These are phyloP conservation scores for Mrakia frigida DNA, from an alignment of 768 basidiomycete species.

Conservation along the genomic window DNA sequence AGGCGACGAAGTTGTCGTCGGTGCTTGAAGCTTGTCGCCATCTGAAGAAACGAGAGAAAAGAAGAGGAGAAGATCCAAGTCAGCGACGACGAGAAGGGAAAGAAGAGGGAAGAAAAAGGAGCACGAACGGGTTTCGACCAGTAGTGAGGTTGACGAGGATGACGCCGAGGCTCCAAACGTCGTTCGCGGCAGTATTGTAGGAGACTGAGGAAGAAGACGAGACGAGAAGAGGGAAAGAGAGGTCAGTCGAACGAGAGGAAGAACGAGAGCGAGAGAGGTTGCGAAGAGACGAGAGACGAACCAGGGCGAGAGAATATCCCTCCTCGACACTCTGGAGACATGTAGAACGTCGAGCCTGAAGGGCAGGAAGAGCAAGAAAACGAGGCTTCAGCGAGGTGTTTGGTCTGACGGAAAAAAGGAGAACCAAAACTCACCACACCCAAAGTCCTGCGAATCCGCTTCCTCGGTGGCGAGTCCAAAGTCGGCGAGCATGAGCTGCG, in stretches of 20 bases:
- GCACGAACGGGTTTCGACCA: conserved; percentile 56
- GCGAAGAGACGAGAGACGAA: no score
- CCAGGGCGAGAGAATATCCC: conserved; percentile 49
- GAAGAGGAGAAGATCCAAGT: no score
- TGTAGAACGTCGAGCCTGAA: conserved; percentile 54
- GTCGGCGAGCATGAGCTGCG: conserved; percentile 40
- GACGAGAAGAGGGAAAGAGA: no score
- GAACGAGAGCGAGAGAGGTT: no score
- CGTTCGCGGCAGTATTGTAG: conserved; percentile 75
- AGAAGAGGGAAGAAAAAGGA: no score
- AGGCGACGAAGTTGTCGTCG: conserved; percentile 72
- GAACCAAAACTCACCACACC: conserved; percentile 36
- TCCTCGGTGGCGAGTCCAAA: conserved; percentile 45
- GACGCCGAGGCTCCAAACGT: conserved; percentile 95
- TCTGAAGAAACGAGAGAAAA: no score
- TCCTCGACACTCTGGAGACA: conserved; percentile 73
- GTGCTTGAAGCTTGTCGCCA: conserved; percentile 61
- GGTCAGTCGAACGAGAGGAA: no score
- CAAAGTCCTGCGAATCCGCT: conserved; percentile 40
- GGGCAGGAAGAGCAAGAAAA: no score
- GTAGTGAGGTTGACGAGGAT: conserved; percentile 68
- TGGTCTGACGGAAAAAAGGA: no score
- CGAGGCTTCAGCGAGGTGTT: no score
- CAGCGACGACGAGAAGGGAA: no score
- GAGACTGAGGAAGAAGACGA: conserved; percentile 41